Conservation (phyloP, 2,329 filamentous ascomycete genomes). For the Byssoonygena ceratinophila region DNA sequence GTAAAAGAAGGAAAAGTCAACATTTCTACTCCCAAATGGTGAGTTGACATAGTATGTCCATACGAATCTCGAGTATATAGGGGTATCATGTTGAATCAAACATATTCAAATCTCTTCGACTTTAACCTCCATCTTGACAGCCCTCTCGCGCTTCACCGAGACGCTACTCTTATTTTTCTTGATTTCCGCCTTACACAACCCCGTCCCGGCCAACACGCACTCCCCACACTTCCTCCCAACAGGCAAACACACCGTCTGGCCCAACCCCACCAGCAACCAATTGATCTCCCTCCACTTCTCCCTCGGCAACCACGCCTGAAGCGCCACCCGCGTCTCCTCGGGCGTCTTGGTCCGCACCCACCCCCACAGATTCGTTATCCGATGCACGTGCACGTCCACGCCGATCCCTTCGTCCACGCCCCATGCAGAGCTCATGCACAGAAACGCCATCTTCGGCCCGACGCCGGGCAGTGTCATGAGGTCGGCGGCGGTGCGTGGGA, state of each 20-base stretch:
- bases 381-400: slow-evolving; percentile 89
- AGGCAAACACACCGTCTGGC: slow-evolving; percentile 75
- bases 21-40: no score
- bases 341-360: slow-evolving; percentile 76
- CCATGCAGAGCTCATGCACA: slow-evolving; percentile 71
- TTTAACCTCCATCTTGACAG: slow-evolving; percentile 20
- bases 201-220: slow-evolving; percentile 65
- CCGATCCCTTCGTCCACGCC: slow-evolving; percentile 66
- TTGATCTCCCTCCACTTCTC: slow-evolving; percentile 92
- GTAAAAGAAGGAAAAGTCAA: no score
- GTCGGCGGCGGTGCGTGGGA: slow-evolving; percentile 65
- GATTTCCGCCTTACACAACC: slow-evolving; percentile 65
- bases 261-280: slow-evolving; percentile 73
- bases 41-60: no score
- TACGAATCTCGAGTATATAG: no score
- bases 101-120: slow-evolving; percentile 3
- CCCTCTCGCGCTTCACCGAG: slow-evolving; percentile 24
- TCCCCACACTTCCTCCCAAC: slow-evolving; percentile 72
- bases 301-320: slow-evolving; percentile 72
- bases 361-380: slow-evolving; percentile 87
- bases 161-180: slow-evolving; percentile 45
- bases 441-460: slow-evolving; percentile 88
- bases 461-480: slow-evolving; percentile 73
- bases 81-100: not conserved
- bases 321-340: slow-evolving; percentile 64